Conservation (phyloP, 179 eudicot species). For the Nepenthes alata region DNA sequence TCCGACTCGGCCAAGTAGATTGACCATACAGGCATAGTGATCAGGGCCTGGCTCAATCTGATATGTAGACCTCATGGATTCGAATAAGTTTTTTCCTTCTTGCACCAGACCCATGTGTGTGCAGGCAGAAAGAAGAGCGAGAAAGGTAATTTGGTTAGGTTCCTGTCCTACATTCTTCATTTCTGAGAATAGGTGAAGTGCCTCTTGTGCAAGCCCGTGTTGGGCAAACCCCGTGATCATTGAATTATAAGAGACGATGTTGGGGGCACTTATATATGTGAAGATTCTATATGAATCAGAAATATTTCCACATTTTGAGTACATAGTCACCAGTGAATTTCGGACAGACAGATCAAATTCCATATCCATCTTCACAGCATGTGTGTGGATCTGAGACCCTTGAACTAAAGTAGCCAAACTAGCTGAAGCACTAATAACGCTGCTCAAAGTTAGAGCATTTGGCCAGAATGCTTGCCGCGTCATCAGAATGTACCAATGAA, state of each 20-base stretch:
- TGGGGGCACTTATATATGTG: constrained; percentile 28
- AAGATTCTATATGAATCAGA: constrained; percentile 39
- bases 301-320: constrained; percentile 55
- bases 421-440: constrained; percentile 56
- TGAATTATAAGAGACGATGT: constrained; percentile 48
- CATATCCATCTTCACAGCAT: constrained; percentile 33
- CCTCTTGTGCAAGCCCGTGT: constrained; percentile 45
- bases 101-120: constrained; percentile 46
- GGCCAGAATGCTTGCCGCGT: constrained; percentile 29
- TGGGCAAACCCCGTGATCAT: constrained; percentile 54
- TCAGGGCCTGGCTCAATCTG: constrained; percentile 43
- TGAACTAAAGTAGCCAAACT: constrained; percentile 36
- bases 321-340: constrained; percentile 58
- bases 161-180: constrained; percentile 20
- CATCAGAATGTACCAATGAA: constrained; percentile 47
- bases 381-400: constrained; percentile 53
- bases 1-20: constrained; percentile 58
- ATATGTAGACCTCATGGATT: constrained; percentile 30
- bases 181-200: constrained; percentile 28
- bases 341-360: constrained; percentile 42
- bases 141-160: constrained; percentile 47
- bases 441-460: constrained; percentile 52
- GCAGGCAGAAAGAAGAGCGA: constrained; percentile 57
- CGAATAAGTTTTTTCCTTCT: constrained; percentile 40
- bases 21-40: constrained; percentile 69